These are phyloP conservation scores for Phyllosticta citribraziliensis DNA, from an alignment of 2,329 filamentous ascomycete genomes.

Conservation along the genomic window DNA sequence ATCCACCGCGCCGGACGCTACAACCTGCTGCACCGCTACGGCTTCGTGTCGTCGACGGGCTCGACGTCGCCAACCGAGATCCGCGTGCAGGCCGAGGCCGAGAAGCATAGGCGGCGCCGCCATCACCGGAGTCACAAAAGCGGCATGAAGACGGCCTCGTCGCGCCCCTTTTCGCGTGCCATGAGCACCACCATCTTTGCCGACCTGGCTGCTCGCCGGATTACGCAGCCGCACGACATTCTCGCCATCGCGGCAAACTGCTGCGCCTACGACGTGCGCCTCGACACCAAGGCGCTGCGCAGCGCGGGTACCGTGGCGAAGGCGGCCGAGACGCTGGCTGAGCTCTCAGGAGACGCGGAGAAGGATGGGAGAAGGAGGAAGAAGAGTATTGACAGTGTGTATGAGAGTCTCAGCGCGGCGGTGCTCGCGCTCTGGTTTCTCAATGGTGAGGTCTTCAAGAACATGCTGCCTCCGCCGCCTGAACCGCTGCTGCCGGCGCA, in stretches of 20 bases:
- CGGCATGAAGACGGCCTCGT: background rate
- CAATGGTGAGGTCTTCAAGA: conserved; percentile 12
- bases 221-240: conserved; percentile 5
- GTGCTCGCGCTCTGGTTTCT: conserved; percentile 12
- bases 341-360: background rate
- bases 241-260: conserved; percentile 13
- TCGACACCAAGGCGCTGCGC: background rate
- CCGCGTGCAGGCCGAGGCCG: background rate
- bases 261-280: conserved; percentile 10
- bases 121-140: background rate
- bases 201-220: conserved; percentile 9
- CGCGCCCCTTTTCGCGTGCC: background rate
- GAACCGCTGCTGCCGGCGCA: background rate
- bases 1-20: background rate
- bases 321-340: background rate
- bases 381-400: background rate
- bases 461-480: background rate
- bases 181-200: conserved; percentile 10
- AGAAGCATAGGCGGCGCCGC: background rate
- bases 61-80: background rate
- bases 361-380: background rate
- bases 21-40: conserved; percentile 4
- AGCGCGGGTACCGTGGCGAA: background rate
- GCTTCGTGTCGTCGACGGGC: background rate
- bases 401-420: conserved; percentile 3